A percentile compares a stretch with the other conserved stretches of the same genome.
These are phyloP conservation scores for Schwanniomyces occidentalis DNA, from an alignment of 805 yeast species.

Conservation along the genomic window DNA sequence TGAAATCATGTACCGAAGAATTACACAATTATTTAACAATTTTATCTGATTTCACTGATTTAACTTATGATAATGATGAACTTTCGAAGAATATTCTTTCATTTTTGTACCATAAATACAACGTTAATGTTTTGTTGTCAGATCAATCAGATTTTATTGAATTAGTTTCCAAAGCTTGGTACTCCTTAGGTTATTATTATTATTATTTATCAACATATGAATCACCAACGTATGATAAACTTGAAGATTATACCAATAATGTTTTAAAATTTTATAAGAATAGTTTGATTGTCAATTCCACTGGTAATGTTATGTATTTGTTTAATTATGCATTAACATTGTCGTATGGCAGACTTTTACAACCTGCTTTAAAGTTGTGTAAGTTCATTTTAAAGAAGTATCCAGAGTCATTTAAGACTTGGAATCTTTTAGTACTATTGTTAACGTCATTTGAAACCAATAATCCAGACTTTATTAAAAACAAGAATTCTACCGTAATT, in stretches of 20 bases:
- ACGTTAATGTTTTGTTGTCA: slow-evolving; percentile 27
- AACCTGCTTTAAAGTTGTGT: slow-evolving; percentile 45
- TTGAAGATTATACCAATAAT: slow-evolving; percentile 15
- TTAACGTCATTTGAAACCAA: slow-evolving; percentile 58
- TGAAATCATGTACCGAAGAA: slow-evolving; percentile 16
- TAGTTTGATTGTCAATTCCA: slow-evolving; percentile 35
- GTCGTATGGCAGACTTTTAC: slow-evolving; percentile 43
- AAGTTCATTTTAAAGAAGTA: slow-evolving; percentile 50
- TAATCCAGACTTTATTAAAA: slow-evolving; percentile 14
- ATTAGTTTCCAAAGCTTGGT: slow-evolving; percentile 38
- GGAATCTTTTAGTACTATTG: slow-evolving; percentile 69
- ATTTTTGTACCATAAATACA: slow-evolving; percentile 36
- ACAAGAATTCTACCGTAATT: too few species aligned
- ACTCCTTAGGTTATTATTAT: slow-evolving; percentile 31
- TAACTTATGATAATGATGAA: slow-evolving; percentile 27
- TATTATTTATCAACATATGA: slow-evolving; percentile 27
- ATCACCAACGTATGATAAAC: slow-evolving; percentile 19
- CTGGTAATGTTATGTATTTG: slow-evolving; percentile 29
- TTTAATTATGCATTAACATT: slow-evolving; percentile 50
- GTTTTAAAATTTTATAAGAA: slow-evolving; percentile 31
- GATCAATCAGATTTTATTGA: slow-evolving; percentile 28
- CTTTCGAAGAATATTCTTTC: slow-evolving; percentile 22
- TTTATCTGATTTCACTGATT: slow-evolving; percentile 21
- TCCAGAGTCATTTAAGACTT: slow-evolving; percentile 58
- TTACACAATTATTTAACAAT: slow-evolving; percentile 25